Percentiles rank a stretch among this genome's conserved stretches.
Conservation (phyloP, 2,329 filamentous ascomycete species). For the Beauveria scarabaeidicola region DNA sequence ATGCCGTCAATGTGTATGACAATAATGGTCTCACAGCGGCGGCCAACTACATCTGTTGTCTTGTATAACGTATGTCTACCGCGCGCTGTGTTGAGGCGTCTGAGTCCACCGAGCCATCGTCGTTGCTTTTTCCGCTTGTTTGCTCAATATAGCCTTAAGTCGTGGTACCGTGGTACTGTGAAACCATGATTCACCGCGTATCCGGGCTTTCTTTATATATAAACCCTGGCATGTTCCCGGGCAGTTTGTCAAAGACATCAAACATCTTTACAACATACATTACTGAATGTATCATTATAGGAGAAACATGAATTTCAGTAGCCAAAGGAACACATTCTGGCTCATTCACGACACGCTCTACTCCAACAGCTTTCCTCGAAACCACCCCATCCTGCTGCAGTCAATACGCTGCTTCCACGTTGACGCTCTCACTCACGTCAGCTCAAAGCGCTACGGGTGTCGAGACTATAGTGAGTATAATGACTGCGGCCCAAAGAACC, state of each 20-base stretch:
- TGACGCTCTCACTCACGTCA: background rate
- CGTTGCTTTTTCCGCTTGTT: background rate
- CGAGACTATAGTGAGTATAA: background rate
- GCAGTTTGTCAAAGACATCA: background rate
- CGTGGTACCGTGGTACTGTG: background rate
- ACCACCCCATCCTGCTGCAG: background rate
- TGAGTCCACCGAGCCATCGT: background rate
- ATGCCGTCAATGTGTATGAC: background rate
- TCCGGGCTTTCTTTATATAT: background rate
- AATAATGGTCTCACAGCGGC: background rate
- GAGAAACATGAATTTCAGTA: background rate
- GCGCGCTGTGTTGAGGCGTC: background rate
- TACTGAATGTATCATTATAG: background rate
- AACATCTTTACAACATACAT: background rate
- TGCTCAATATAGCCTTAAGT: background rate
- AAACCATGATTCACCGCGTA: background rate
- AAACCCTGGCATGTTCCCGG: background rate
- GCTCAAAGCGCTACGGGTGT: background rate
- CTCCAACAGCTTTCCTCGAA: background rate
- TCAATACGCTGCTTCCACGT: background rate
- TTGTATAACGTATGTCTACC: background rate
- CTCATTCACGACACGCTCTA: slow-evolving; percentile 2
- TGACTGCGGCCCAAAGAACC: background rate
- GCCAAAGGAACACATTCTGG: background rate
- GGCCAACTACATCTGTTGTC: background rate